Percentiles rank a stretch among this genome's conserved stretches.
phyloP scores from a whole-genome alignment of 495 filamentous ascomycete species.

The Neurospora tetraspora region DNA sequence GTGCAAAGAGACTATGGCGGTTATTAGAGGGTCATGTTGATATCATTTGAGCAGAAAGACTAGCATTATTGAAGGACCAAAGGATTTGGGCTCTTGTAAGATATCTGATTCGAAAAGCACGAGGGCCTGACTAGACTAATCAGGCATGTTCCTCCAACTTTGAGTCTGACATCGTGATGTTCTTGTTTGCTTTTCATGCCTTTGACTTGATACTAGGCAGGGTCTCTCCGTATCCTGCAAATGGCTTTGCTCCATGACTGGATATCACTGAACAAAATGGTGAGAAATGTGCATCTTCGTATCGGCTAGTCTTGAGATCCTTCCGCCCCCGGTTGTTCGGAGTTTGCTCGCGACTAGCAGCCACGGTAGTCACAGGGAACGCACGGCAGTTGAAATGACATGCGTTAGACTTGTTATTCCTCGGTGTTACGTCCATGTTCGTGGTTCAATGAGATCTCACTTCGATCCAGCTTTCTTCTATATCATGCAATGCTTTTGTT shows the following conservation, averaged over 20 bases:
- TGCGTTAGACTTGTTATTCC: neutral
- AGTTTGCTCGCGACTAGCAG: neutral
- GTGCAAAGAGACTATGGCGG: neutral
- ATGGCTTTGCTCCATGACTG: neutral
- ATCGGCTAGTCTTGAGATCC: neutral
- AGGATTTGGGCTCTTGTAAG: neutral
- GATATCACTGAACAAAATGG: neutral
- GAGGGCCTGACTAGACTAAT: neutral
- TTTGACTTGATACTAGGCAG: neutral
- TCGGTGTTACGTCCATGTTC: neutral
- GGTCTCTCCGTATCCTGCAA: neutral
- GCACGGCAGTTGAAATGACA: neutral
- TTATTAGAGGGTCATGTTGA: neutral
- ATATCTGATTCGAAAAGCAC: neutral
- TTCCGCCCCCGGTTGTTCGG: neutral
- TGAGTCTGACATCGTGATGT: neutral
- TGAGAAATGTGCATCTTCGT: neutral
- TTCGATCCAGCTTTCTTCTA: neutral
- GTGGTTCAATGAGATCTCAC: neutral
- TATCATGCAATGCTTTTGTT: neutral
- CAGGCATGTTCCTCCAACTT: neutral
- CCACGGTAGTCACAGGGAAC: neutral
- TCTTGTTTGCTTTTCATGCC: neutral
- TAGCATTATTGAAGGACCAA: neutral
- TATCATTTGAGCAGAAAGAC: neutral